Base-by-base conservation (phyloP, 805 yeast species). In the Pichia exigua region DNA sequence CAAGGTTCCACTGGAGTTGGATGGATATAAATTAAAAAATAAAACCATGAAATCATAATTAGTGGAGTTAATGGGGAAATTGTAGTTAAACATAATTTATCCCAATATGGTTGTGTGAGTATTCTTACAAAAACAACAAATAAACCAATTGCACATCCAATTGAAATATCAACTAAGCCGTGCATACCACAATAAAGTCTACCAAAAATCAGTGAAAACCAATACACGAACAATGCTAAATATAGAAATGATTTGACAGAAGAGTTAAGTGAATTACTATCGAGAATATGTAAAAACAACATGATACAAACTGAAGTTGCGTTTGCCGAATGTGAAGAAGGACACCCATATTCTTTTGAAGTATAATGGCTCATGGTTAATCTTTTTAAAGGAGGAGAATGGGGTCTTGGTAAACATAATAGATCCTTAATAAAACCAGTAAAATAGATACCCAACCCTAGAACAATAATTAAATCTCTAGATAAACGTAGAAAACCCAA, bases 141-240 rank as follows among this genome's bases (percentile, higher is more conserved):
- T 0, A 70, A 46, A 0, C 99, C 99, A 18, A 89, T 69, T 0
- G 77, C 0, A 0, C 79, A 68, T 7, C 99, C 99, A 20, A 78
- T 63, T 0, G 69, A 47, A 3, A 94, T 73, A 64, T 94, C 99
- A 22, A 86, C 67, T 54, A 87, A 77, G 2, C 99, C 98, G 69
- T 94, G 99, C 99, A 92, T 92, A 3, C 99, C 99, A 65, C 96
- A 90, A 69, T 94, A 92, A 11, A 92, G 62, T 51, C 99, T 74
- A 18, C 99, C 99, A 54, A 81, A 64, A 1, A 87, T 77, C 54
- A 94, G 71, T 9, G 90, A 79, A 39, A 74, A 53, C 61, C 81
- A 82, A 64, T 90, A 90, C 22, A 78, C 46, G 18, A 59, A 51
- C 26, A 74, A 56, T 7, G 62, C 5, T 62, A 47, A 6, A 61